Percentiles rank a stretch among this genome's conserved stretches.
Conservation (phyloP, 495 filamentous ascomycete genomes). For the Penicillium cataractarum region DNA sequence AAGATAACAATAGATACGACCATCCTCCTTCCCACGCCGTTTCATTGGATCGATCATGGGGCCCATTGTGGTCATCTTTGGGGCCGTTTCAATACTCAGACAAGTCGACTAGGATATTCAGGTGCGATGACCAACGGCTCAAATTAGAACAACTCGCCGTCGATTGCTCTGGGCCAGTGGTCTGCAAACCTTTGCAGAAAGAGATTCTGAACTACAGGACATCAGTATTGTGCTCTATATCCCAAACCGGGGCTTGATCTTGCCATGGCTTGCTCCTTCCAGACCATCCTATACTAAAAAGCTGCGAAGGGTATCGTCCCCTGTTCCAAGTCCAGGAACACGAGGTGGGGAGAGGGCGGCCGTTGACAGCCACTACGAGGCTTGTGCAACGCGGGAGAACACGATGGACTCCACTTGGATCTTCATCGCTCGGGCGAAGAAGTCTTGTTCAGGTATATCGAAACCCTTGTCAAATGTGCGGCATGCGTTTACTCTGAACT, state of each 20-base stretch:
- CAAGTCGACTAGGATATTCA: background rate
- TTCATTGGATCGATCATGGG: background rate
- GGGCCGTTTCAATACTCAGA: background rate
- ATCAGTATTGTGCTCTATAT: background rate
- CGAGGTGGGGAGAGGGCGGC: background rate
- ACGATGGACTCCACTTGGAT: background rate
- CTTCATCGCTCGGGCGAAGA: background rate
- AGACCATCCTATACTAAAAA: background rate
- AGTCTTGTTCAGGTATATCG: background rate
- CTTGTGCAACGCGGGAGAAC: slow-evolving; percentile 1
- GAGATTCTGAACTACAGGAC: background rate
- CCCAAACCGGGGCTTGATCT: background rate
- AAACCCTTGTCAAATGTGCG: background rate
- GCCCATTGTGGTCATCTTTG: background rate
- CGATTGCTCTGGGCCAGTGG: background rate
- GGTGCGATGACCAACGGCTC: background rate
- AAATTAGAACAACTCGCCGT: no score
- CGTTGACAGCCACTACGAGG: background rate
- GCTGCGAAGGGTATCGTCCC: background rate
- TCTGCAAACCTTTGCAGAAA: background rate
- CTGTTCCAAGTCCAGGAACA: background rate
- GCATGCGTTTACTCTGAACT: background rate
- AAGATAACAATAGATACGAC: slow-evolving; percentile 4
- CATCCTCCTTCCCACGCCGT: background rate
- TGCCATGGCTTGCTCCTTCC: background rate